These are phyloP conservation scores for Phialemoniopsis sp. DNA, from an alignment of 2,329 filamentous ascomycete genomes.

Conservation along the genomic window DNA sequence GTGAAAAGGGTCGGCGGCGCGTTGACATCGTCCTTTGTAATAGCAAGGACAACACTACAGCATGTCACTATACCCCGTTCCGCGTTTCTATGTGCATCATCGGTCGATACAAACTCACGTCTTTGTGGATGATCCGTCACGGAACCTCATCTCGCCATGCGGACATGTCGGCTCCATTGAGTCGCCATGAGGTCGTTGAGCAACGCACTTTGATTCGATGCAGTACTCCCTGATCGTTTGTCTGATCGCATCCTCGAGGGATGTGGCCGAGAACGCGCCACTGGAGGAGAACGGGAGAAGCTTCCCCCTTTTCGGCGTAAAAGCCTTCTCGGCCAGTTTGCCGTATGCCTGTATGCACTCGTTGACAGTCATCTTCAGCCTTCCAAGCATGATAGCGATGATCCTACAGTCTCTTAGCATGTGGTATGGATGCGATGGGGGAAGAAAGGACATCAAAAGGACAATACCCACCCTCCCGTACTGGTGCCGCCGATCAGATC, in stretches of 20 bases:
- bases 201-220: conserved; percentile 3
- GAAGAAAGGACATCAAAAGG: too few species aligned
- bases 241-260: not conserved
- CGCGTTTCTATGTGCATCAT: too few species aligned
- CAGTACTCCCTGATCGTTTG: not conserved
- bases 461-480: conserved; percentile 5
- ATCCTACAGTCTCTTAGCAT: not conserved
- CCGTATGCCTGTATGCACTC: not conserved
- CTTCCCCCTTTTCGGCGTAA: too few species aligned
- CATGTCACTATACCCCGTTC: too few species aligned
- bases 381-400: conserved; percentile 1
- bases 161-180: conserved; percentile 10
- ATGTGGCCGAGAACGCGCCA: conserved; percentile 1
- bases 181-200: conserved; percentile 1
- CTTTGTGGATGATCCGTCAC: conserved; percentile 14
- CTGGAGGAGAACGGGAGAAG: not conserved
- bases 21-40: conserved; percentile 20
- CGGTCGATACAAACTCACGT: conserved; percentile 11
- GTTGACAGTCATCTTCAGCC: not conserved
- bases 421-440: too few species aligned
- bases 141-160: conserved; percentile 15
- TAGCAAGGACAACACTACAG: conserved; percentile 17
- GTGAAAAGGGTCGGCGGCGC: conserved; percentile 17
- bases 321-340: not conserved
- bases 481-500: conserved; percentile 5